Evolutionary conservation across 305 asterid species (phyloP), one percentile per base, ranked within the genome.

Genomic region (Striga hermonthica): DNA sequence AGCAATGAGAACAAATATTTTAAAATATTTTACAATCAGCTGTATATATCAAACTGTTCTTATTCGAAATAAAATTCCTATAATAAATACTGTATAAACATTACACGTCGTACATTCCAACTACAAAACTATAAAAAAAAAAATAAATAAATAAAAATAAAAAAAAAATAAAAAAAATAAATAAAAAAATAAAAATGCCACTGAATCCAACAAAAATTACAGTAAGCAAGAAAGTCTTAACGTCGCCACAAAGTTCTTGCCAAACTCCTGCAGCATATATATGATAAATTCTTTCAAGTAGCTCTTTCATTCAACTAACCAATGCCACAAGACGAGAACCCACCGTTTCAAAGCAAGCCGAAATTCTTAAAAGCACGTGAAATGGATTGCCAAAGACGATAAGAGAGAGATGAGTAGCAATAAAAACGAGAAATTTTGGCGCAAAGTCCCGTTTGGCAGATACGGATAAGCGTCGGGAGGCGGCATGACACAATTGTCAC

Each of bases 401-500:
- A 83, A 44, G 5, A 84, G 70, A 36, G 81, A 16, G 66, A 76
- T 57, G 36, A 68, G 37, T 60, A 82, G 72, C 66, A 69, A 41
- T 41, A 78, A 36, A 14, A 77, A 68, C 39, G 87, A 73, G 77
- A 74, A 8, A 6, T 70, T 73, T 62, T 43, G 60, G 9, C 77
- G 78, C 1, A 60, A 48, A 67, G 73, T 39, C 44, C 81, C 72
- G 45, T 81, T 89, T 22, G 95, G 94, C 52, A 85, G 81, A 61
- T 74, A 78, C 0, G 94, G 94, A 66, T 87, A 90, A 7, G 79
- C 80, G 43, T 90, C 90, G 0, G 97, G 91, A 41, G 94, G 86
- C 4, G 97, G 93, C 95, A 86, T 89, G 13, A 83, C 88, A 56
- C 94, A 88, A 74, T 88, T 82, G 58, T 88, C 94, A 4, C 95